These are phyloP conservation scores for Yarrowia yakushimensis DNA, from an alignment of 805 yeast species.

Conservation along the genomic window DNA sequence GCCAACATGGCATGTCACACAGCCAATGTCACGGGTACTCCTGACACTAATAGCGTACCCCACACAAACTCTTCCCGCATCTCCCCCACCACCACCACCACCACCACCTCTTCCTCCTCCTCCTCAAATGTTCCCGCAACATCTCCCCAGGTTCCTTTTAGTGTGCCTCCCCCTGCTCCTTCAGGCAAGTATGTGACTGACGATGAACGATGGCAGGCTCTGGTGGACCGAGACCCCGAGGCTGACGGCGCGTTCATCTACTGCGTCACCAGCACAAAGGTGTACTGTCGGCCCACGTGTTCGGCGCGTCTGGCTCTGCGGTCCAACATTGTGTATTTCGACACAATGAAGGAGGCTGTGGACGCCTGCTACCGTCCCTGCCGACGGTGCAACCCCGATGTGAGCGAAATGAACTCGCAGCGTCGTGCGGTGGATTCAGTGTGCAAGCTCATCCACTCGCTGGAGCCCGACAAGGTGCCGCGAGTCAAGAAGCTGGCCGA, in stretches of 20 bases:
- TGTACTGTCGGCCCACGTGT: constrained; percentile 69
- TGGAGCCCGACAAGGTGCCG: constrained; percentile 24
- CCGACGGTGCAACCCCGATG: constrained; percentile 51
- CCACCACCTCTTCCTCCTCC: background rate
- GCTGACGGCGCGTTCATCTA: constrained; percentile 47
- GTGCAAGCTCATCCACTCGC: constrained; percentile 21
- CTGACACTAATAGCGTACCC: background rate
- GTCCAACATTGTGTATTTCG: constrained; percentile 45
- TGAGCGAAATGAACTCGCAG: constrained; percentile 21
- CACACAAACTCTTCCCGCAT: background rate
- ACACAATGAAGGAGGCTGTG: constrained; percentile 44
- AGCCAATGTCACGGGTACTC: background rate
- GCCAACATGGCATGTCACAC: background rate
- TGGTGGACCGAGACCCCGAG: constrained; percentile 47
- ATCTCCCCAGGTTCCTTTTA: constrained; percentile 13
- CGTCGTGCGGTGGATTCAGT: constrained; percentile 20
- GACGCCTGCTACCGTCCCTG: constrained; percentile 51
- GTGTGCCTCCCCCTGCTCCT: constrained; percentile 13
- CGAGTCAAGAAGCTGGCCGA: constrained; percentile 25
- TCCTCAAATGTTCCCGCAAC: background rate
- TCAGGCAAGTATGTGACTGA: constrained; percentile 34
- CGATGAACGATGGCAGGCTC: constrained; percentile 39
- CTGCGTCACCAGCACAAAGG: constrained; percentile 34
- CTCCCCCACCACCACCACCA: background rate
- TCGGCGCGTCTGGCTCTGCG: constrained; percentile 44